Evolutionary conservation across 768 basidiomycete genomes (phyloP).

Genomic region (Podaxis sp.): DNA sequence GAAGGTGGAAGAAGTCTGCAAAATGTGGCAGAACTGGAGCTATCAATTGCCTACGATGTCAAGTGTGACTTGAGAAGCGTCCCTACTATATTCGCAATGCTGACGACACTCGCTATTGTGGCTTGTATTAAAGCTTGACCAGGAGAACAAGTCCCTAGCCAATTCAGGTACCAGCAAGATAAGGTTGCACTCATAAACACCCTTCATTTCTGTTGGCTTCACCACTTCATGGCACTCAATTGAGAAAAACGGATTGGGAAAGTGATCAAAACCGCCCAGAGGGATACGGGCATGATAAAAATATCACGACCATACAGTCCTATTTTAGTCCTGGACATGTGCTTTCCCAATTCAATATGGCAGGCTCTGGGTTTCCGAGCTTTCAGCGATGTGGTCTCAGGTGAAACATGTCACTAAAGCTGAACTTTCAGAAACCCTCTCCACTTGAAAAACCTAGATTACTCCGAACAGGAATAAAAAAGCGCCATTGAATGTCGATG

Average conservation of each 20-base stretch:
- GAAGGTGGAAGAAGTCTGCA: background rate
- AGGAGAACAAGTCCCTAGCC: background rate
- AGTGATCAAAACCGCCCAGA: no score
- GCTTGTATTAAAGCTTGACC: background rate
- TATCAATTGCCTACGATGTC: background rate
- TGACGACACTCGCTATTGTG: background rate
- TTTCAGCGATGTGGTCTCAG: background rate
- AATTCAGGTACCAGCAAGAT: background rate
- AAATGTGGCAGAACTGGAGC: background rate
- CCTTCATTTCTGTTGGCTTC: no score
- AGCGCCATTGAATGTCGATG: no score
- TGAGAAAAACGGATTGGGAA: no score
- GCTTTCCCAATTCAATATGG: background rate
- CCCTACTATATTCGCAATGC: background rate
- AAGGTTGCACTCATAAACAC: background rate
- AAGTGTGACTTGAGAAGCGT: background rate
- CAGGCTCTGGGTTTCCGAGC: background rate
- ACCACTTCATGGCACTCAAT: no score
- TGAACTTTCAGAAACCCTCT: background rate
- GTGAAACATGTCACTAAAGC: background rate
- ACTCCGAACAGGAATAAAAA: constrained; percentile 4
- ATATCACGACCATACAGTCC: background rate
- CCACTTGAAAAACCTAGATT: background rate
- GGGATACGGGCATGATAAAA: no score
- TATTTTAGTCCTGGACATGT: background rate